Percentiles rank a stretch among this genome's conserved stretches.
These are phyloP conservation scores for Phytopythium sindhum DNA, from an alignment of 352 stramenopile species.

Conservation along the genomic window DNA sequence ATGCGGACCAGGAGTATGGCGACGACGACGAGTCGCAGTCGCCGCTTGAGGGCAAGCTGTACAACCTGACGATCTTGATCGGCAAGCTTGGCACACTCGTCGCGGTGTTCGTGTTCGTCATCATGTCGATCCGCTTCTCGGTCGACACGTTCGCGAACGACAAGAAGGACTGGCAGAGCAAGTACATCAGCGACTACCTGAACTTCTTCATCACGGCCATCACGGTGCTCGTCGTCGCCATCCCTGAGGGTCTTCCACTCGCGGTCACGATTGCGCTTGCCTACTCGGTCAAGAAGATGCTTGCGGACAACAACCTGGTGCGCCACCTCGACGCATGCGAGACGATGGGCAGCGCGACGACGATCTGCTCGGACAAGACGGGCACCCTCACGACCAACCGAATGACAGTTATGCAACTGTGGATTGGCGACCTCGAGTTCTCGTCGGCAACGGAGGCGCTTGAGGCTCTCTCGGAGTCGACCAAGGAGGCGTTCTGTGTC, in stretches of 20 bases:
- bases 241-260: slow-evolving; percentile 97
- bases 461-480: slow-evolving; percentile 58
- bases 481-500: slow-evolving; percentile 65
- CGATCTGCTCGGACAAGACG: slow-evolving; percentile 98
- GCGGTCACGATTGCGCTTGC: slow-evolving; percentile 95
- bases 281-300: slow-evolving; percentile 90
- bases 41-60: slow-evolving; percentile 85
- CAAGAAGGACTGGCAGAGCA: slow-evolving; percentile 35
- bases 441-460: slow-evolving; percentile 37
- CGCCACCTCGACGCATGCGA: slow-evolving; percentile 86
- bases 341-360: slow-evolving; percentile 94
- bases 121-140: slow-evolving; percentile 73
- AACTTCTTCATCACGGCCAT: slow-evolving; percentile 86
- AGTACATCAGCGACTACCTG: slow-evolving; percentile 65
- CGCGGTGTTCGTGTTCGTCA: slow-evolving; percentile 74
- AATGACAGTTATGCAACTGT: slow-evolving; percentile 95
- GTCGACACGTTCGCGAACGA: slow-evolving; percentile 54
- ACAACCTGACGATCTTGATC: slow-evolving; percentile 78
- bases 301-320: slow-evolving; percentile 88
- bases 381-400: slow-evolving; percentile 96
- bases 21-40: slow-evolving; percentile 50
- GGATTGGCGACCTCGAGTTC: slow-evolving; percentile 66
- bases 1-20: slow-evolving; percentile 42
- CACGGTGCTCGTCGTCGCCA: slow-evolving; percentile 94
- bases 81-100: slow-evolving; percentile 74